These are phyloP conservation scores for Flammula alnicola DNA, from an alignment of 1,284 basidiomycete genomes.

Conservation along the genomic window DNA sequence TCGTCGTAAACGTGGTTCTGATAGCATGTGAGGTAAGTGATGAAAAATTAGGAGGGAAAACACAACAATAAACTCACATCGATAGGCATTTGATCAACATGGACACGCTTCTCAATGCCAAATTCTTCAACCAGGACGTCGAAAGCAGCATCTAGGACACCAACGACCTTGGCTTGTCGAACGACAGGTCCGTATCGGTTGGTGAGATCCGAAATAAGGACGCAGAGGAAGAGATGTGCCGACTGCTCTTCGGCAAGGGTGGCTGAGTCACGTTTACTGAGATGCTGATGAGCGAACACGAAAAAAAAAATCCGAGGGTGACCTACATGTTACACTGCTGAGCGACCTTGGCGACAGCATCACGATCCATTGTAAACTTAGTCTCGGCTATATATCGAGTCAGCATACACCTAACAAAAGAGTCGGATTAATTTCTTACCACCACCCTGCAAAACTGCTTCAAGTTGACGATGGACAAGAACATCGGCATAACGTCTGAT, in stretches of 20 bases:
- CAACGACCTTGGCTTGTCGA: conserved; percentile 90
- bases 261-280: conserved; percentile 88
- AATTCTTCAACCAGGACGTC: conserved; percentile 95
- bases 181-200: conserved; percentile 94
- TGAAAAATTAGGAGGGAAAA: neutral
- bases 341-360: conserved; percentile 95
- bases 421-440: conserved; percentile 53
- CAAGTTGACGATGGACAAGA: conserved; percentile 95
- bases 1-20: conserved; percentile 96
- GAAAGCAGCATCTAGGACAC: conserved; percentile 94
- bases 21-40: conserved; percentile 6
- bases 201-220: conserved; percentile 91
- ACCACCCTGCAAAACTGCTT: conserved; percentile 80
- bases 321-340: conserved; percentile 95
- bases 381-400: conserved; percentile 54
- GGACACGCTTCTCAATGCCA: conserved; percentile 97
- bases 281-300: conserved; percentile 21
- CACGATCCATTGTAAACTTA: conserved; percentile 96
- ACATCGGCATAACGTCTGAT: conserved; percentile 95
- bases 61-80: conserved; percentile 59
- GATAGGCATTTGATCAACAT: conserved; percentile 98
- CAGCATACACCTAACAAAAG: conserved; percentile 10
- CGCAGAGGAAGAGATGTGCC: conserved; percentile 92
- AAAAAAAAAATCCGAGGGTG: neutral
- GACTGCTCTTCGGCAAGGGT: conserved; percentile 95